Evolutionary conservation across 345 rosid species (phyloP), one percentile per base, ranked within the genome.

Genomic region (Turnera subulata): DNA sequence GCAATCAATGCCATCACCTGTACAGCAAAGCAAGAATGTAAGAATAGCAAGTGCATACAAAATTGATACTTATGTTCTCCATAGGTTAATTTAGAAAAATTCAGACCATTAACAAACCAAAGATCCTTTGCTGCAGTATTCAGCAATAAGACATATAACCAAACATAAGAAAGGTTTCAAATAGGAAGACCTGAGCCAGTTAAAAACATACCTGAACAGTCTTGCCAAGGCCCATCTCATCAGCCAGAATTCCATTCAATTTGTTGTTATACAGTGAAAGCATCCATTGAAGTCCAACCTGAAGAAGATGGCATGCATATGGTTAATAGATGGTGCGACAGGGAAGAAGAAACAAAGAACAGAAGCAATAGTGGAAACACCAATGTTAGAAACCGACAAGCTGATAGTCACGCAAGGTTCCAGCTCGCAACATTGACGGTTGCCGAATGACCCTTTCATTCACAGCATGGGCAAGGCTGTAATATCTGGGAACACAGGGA

Each of bases 241-340:
- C 99, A 18, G 99, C 99, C 77, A 94, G 71, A 65, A 94, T 94
- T 65, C 99, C 99, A 80, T 94, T 94, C 65, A 94, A 75, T 80
- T 94, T 94, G 74, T 94, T 94, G 66, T 94, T 94, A 63, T 94
- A 94, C 78, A 94, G 74, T 23, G 99, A 90, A 76, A 94, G 96
- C 99, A 94, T 94, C 99, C 99, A 94, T 43, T 94, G 97, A 74
- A 94, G 83, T 55, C 99, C 99, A 77, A 94, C 96, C 99, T 94
- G 75, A 57, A 54, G 66, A 44, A 71, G 17, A 48, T 5, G 13
- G 10, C 52, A 47, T 23, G 52, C 37, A 70, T 39, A 14, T 49
- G 13, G 16, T 21, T 32, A 37, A 37, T 6, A 52, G 14, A n/a
- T n/a, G n/a, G n/a, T n/a, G n/a, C n/a, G n/a, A n/a, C n/a, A n/a